Conservation (phyloP, 495 filamentous ascomycete genomes). For the Penicillium roqueforti region DNA sequence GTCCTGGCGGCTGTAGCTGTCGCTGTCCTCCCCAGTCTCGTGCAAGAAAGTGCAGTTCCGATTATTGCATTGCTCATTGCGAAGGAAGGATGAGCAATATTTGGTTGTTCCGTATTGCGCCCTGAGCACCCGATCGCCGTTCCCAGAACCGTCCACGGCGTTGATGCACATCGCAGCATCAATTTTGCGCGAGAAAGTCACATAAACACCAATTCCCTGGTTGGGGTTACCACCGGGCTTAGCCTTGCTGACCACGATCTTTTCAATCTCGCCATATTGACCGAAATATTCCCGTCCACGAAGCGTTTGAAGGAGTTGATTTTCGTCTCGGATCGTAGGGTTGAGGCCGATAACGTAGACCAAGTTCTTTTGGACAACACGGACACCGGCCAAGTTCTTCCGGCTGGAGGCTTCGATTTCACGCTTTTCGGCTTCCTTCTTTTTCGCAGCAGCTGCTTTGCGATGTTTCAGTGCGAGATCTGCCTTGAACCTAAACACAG, state of each 20-base stretch:
- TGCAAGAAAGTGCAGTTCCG: slow-evolving; percentile 96
- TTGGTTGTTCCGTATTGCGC: slow-evolving; percentile 98
- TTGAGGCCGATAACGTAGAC: slow-evolving; percentile 96
- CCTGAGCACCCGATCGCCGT: slow-evolving; percentile 79
- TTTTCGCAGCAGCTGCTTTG: slow-evolving; percentile 83
- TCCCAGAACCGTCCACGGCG: slow-evolving; percentile 86
- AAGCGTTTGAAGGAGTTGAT: slow-evolving; percentile 74
- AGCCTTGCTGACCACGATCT: slow-evolving; percentile 97
- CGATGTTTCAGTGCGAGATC: slow-evolving; percentile 86
- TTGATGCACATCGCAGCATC: slow-evolving; percentile 87
- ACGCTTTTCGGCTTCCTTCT: slow-evolving; percentile 91
- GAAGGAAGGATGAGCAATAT: slow-evolving; percentile 95
- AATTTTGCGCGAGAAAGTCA: slow-evolving; percentile 84
- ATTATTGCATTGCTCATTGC: slow-evolving; percentile 89
- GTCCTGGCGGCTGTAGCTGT: slow-evolving; percentile 93
- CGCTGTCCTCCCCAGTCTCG: slow-evolving; percentile 92
- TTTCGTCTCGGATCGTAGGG: slow-evolving; percentile 85
- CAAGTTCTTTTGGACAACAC: slow-evolving; percentile 96
- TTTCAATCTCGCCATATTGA: slow-evolving; percentile 97
- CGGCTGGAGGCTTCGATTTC: slow-evolving; percentile 93
- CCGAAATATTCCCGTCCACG: slow-evolving; percentile 91
- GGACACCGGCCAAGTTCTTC: slow-evolving; percentile 89
- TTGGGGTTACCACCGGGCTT: slow-evolving; percentile 67
- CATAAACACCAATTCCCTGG: slow-evolving; percentile 91
- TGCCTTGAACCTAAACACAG: slow-evolving; percentile 61